Percentiles rank a stretch among this genome's conserved stretches.
Evolutionary conservation across 345 rosid species (phyloP).

Genomic region (Syzygium aqueum): DNA sequence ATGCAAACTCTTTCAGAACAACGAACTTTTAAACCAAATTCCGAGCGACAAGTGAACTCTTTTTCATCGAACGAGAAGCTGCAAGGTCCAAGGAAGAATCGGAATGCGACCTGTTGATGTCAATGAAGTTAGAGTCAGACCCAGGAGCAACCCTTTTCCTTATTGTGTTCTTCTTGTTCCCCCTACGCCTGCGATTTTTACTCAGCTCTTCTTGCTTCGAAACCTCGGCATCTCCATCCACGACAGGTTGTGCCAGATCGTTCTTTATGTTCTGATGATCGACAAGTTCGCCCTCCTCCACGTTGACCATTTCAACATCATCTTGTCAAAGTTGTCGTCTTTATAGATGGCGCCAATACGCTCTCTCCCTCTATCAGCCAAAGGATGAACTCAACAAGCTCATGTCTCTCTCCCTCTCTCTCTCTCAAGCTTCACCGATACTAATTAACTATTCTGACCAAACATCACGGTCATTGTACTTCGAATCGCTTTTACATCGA

Average conservation of each 20-base stretch:
- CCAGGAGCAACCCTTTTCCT: slow-evolving; percentile 16
- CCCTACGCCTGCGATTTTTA: slow-evolving; percentile 24
- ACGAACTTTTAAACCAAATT: too few relatives aligned
- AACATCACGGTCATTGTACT: neutral
- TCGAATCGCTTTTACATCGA: neutral
- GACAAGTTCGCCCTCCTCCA: slow-evolving; percentile 73
- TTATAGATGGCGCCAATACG: slow-evolving; percentile 43
- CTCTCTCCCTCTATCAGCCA: slow-evolving; percentile 42
- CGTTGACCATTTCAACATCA: slow-evolving; percentile 57
- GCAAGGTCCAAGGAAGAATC: neutral
- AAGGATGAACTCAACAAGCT: neutral
- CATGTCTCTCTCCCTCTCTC: neutral
- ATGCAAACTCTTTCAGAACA: too few relatives aligned
- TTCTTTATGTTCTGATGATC: neutral
- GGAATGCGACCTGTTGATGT: slow-evolving; percentile 42
- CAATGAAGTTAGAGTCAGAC: slow-evolving; percentile 27
- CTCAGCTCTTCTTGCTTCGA: slow-evolving; percentile 21
- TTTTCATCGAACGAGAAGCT: neutral
- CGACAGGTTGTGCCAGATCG: slow-evolving; percentile 6
- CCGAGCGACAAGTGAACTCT: neutral
- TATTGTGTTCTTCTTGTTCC: slow-evolving; percentile 44
- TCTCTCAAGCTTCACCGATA: too few relatives aligned
- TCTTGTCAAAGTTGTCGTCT: slow-evolving; percentile 28
- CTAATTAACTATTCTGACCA: neutral
- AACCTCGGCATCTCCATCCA: slow-evolving; percentile 9